phyloP scores from a whole-genome alignment of 2,329 filamentous ascomycete species.

The Paracoccidioides lutzii region DNA sequence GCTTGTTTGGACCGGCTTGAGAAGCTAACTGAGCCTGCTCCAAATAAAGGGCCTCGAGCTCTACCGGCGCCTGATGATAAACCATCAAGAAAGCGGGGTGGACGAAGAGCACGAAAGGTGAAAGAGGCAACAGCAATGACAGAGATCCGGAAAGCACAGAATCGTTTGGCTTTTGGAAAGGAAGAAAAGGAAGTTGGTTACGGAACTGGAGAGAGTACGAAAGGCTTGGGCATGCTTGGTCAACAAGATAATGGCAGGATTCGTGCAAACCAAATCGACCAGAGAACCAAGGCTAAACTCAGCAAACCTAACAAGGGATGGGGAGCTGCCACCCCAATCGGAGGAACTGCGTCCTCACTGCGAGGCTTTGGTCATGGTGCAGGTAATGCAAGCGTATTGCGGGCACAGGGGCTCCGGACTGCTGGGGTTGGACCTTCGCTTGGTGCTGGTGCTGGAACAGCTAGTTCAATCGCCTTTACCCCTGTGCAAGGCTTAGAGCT shows the following conservation, averaged over 20 bases:
- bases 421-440: constrained; percentile 67
- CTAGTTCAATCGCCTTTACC: constrained; percentile 82
- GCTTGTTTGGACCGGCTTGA: constrained; percentile 77
- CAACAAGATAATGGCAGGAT: constrained; percentile 79
- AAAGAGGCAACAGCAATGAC: constrained; percentile 98
- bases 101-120: constrained; percentile 75
- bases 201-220: constrained; percentile 69
- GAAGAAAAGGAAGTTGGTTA: constrained; percentile 92
- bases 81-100: constrained; percentile 81
- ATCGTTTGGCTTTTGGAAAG: constrained; percentile 88
- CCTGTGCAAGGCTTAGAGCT: constrained; percentile 90
- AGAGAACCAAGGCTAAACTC: constrained; percentile 82
- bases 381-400: constrained; percentile 54
- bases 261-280: constrained; percentile 77
- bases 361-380: constrained; percentile 59
- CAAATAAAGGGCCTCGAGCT: constrained; percentile 76
- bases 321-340: constrained; percentile 54
- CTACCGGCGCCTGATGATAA: constrained; percentile 92
- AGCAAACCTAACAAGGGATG: constrained; percentile 93
- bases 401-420: constrained; percentile 64
- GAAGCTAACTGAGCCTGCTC: constrained; percentile 81
- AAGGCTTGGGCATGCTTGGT: constrained; percentile 91
- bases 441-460: constrained; percentile 55
- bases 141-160: constrained; percentile 88
- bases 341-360: constrained; percentile 61